Base-by-base conservation (phyloP, 768 basidiomycete genomes). In the Thelephora ganbajun region DNA sequence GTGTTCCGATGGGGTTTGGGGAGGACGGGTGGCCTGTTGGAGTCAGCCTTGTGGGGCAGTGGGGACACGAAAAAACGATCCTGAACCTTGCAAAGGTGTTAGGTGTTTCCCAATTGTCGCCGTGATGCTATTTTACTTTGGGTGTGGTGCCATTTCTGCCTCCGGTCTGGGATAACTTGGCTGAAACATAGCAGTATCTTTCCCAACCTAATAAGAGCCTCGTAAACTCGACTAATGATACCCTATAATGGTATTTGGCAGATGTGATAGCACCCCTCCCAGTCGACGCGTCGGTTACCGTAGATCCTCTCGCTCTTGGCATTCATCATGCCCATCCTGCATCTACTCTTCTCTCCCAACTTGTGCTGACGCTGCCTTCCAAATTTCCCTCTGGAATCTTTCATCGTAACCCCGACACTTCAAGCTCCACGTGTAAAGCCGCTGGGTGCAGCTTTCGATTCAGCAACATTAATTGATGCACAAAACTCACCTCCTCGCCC, bases 11-110 rank as follows among this genome's bases (percentile, higher is more conserved):
- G 7, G 71, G 73, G 0, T 42, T 54, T 1, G 68, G 63, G 2
- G 64, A 61, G 0, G 74, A 75, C 44, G 77, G 77, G 5, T 93
- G 88, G 90, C 88, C 89, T 0, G 69, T 92, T 0, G 91, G 91
- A 1, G 65, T 86, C 30, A 89, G 84, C 53, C 56, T 96, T 22
- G 79, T 90, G 0, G 87, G 89, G 1, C 87, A 87, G 55, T 94
- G 91, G 91, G 92, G 92, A 0, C 71, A 65, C 46, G 85, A 89
- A 51, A 68, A 69, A 46, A 49, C 77, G 51, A 70, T 86, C 3
- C 54, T 86, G 50, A 57, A 57, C 13, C 69, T 84, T 2, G 81
- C 78, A 39, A 64, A 65, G 45, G 56, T 60, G 23, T 60, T 80
- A n/a, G 68, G 26, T 30, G 26, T 30, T 30, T 30, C 9, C 26